Conservation (phyloP, 176 grass and related monocot species). For the Dendrocalamus sinicus region DNA sequence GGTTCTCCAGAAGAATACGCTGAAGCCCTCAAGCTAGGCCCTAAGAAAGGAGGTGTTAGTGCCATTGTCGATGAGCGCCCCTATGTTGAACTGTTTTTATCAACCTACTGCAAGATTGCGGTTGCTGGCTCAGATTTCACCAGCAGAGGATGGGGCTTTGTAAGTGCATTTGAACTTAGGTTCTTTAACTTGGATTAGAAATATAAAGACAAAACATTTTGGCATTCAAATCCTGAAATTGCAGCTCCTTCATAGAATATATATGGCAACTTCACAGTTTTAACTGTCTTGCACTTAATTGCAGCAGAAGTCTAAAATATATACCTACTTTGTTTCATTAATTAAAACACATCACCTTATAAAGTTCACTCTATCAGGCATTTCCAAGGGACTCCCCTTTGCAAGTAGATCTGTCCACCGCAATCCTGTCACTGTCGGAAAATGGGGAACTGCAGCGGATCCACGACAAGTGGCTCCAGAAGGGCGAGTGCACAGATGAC, state of each 20-base stretch:
- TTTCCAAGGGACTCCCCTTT: conserved; percentile 86
- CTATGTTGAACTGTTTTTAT: conserved; percentile 79
- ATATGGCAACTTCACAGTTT: background rate
- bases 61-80: conserved; percentile 88
- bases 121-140: conserved; percentile 96
- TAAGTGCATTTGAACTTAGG: conserved; percentile 57
- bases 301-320: background rate
- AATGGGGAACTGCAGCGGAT: conserved; percentile 89
- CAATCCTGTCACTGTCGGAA: conserved; percentile 79
- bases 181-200: background rate
- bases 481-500: conserved; percentile 46
- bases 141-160: conserved; percentile 90
- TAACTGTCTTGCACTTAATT: conserved; percentile 32
- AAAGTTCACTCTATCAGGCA: conserved; percentile 50
- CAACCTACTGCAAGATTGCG: conserved; percentile 67
- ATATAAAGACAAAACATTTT: conserved; percentile 16
- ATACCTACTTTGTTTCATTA: background rate
- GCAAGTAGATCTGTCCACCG: conserved; percentile 81
- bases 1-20: conserved; percentile 75
- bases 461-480: conserved; percentile 86
- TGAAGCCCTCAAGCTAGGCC: conserved; percentile 65
- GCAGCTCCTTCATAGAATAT: background rate
- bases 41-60: conserved; percentile 75
- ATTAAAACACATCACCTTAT: conserved; percentile 34
- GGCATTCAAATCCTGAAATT: background rate